Evolutionary conservation across 495 filamentous ascomycete genomes (phyloP).

Genomic region (Tetracladium marchalianum): DNA sequence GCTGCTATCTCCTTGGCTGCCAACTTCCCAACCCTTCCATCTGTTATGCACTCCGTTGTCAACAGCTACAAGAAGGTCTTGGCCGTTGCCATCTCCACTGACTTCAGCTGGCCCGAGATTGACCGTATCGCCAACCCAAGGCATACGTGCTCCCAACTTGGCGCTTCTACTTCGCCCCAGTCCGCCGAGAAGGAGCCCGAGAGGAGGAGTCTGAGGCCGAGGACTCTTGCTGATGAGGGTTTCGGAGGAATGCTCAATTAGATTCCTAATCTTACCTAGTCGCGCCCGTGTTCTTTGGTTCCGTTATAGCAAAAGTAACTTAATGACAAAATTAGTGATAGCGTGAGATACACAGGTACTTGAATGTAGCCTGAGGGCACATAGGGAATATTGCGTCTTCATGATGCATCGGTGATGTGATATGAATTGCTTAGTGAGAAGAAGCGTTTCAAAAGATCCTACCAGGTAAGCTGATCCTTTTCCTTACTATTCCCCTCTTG

Average conservation of each 20-base stretch:
- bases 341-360: slow-evolving; percentile 17
- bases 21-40: slow-evolving; percentile 94
- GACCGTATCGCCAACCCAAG: slow-evolving; percentile 95
- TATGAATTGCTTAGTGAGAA: slow-evolving; percentile 2
- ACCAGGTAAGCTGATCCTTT: slow-evolving; percentile 9
- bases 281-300: background rate
- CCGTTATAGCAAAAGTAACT: background rate
- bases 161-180: slow-evolving; percentile 33
- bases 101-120: slow-evolving; percentile 92
- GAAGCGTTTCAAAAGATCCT: slow-evolving; percentile 4
- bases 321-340: slow-evolving; percentile 9
- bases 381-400: background rate
- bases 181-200: slow-evolving; percentile 42
- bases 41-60: slow-evolving; percentile 87
- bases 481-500: slow-evolving; percentile 5
- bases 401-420: slow-evolving; percentile 10
- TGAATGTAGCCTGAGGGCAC: slow-evolving; percentile 11
- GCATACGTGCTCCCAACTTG: slow-evolving; percentile 69
- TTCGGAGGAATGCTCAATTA: slow-evolving; percentile 63
- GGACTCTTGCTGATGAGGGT: slow-evolving; percentile 45
- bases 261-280: slow-evolving; percentile 14
- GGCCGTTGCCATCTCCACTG: slow-evolving; percentile 81
- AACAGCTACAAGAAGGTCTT: slow-evolving; percentile 97
- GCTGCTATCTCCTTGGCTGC: slow-evolving; percentile 80
- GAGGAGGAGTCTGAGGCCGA: slow-evolving; percentile 51